Base-by-base conservation (phyloP, 768 basidiomycete species). In the Cystofilobasidium macerans region DNA sequence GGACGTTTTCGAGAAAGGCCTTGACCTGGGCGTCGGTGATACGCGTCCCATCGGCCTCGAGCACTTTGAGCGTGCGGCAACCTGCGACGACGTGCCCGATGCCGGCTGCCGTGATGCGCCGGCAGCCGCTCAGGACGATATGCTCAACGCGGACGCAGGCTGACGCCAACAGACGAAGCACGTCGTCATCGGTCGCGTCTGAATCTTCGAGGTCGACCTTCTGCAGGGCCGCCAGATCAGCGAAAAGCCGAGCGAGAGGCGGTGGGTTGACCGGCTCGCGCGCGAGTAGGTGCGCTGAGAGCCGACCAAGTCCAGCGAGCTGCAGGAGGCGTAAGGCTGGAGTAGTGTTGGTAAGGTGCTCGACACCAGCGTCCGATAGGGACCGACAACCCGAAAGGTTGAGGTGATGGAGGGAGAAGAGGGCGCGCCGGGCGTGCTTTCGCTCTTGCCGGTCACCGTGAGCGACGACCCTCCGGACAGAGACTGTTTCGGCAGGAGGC, bases 21-120 rank as follows among this genome's bases (percentile, higher is more conserved):
- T 24, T 9, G 48, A 51, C 48, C 5, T 5, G 3, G 3, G 5
- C 11, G 48, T 51, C 48, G 6, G 48, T 2, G 9, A 51, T 9
- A 12, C 28, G n/a, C 48, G 48, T 51, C 48, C 48, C 58, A n/a
- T 60, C 58, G 13, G 58, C 58, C 40, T 60, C 58, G 22, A 60
- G 30, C 36, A 60, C 58, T 14, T 26, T 14, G 16, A 60, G 30
- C 38, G 3, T 18, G 1, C 7, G 2, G 38, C 57, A 58, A 3
- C 22, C n/a, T 11, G 16, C 20, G 38, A 60, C 26, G 36, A 60
- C 8, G 6, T 13, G 14, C 8, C 4, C 16, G 2, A 60, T 2
- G 8, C 40, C 58, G 1, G 26, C 11, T 4, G 8, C 58, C 8
- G 3, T 20, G 1, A 45, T n/a, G 2, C 40, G 38, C 14, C 24